These are phyloP conservation scores for Triglochin maritima DNA, from an alignment of 106 monocot species.

Conservation along the genomic window DNA sequence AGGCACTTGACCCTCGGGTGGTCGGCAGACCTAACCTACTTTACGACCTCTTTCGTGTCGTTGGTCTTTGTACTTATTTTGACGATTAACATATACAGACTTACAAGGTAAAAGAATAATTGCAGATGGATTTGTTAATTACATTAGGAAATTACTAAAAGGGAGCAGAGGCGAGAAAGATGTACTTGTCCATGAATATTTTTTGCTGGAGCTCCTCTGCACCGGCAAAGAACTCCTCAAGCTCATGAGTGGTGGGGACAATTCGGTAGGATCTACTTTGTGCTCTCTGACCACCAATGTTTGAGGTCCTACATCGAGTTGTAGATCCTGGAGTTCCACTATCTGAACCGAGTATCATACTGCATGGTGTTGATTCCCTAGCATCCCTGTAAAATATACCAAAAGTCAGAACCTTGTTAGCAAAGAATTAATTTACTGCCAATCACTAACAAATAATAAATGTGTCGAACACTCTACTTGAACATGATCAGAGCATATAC, in stretches of 20 bases:
- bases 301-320: slow-evolving; percentile 11
- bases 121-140: neutral
- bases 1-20: too few species aligned
- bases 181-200: slow-evolving; percentile 37
- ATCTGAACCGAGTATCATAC: slow-evolving; percentile 24
- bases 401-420: too few species aligned
- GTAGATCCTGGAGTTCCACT: slow-evolving; percentile 25
- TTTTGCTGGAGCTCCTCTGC: slow-evolving; percentile 34
- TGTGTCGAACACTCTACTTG: too few species aligned
- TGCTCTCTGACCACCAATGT: slow-evolving; percentile 3
- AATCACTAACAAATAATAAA: too few species aligned
- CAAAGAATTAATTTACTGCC: too few species aligned
- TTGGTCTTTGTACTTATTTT: neutral
- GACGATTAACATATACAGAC: neutral
- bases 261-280: slow-evolving; percentile 2
- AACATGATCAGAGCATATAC: too few species aligned
- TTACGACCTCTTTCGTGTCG: too few species aligned
- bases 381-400: slow-evolving; percentile 11
- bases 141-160: too few species aligned
- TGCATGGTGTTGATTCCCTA: slow-evolving; percentile 37
- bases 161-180: neutral
- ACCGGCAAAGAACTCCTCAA: slow-evolving; percentile 42
- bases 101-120: neutral
- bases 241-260: slow-evolving; percentile 24
- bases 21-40: too few species aligned